phyloP scores from a whole-genome alignment of 805 yeast species.

The Yamadazyma phyllophila region DNA sequence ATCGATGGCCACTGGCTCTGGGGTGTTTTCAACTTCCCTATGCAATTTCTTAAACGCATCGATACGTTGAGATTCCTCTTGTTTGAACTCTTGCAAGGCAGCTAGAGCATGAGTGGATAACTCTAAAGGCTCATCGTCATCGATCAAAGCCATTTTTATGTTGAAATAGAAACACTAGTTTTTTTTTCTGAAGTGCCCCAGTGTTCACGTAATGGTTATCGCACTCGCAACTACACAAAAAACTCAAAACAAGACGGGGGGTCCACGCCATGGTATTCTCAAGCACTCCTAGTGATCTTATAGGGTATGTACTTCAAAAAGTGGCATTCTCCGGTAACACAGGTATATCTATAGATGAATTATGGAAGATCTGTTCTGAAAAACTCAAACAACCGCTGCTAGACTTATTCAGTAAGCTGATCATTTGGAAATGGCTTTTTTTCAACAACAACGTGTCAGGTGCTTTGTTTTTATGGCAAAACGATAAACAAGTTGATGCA shows the following conservation, averaged over 20 bases:
- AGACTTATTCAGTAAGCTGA: slow-evolving; percentile 36
- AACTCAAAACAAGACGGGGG: neutral
- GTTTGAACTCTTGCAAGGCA: slow-evolving; percentile 61
- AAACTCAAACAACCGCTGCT: slow-evolving; percentile 18
- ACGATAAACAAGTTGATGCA: slow-evolving; percentile 5
- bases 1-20: neutral
- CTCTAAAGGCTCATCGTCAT: slow-evolving; percentile 43
- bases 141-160: slow-evolving; percentile 25
- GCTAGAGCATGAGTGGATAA: slow-evolving; percentile 51
- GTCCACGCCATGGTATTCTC: slow-evolving; percentile 14
- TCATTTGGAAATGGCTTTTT: slow-evolving; percentile 41
- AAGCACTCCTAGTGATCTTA: slow-evolving; percentile 27
- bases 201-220: too few species aligned
- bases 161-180: neutral
- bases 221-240: neutral
- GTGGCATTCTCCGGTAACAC: slow-evolving; percentile 33
- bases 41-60: slow-evolving; percentile 56
- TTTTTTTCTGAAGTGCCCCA: too few species aligned
- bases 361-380: slow-evolving; percentile 25
- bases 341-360: slow-evolving; percentile 26
- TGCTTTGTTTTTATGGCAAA: slow-evolving; percentile 12
- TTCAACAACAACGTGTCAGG: slow-evolving; percentile 14
- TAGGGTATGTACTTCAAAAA: slow-evolving; percentile 22
- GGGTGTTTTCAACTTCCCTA: slow-evolving; percentile 35
- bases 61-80: slow-evolving; percentile 57